Conservation (phyloP, 202 grass and related monocot species). For the Panicum hallii region DNA sequence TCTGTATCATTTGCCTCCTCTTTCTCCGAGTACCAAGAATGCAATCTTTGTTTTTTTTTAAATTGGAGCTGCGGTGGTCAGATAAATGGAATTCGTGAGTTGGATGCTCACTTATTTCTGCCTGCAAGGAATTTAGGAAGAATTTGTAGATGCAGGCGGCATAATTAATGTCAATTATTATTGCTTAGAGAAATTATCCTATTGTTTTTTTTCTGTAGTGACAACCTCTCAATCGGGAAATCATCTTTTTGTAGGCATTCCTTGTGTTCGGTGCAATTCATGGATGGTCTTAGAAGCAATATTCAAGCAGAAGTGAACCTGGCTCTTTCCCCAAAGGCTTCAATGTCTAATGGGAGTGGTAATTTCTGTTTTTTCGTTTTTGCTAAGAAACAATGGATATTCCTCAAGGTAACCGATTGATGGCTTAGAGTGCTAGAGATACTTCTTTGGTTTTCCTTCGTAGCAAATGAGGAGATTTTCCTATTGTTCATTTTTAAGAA, state of each 20-base stretch:
- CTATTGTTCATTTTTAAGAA: neutral
- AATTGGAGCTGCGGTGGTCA: neutral
- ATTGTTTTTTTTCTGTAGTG: neutral
- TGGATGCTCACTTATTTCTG: neutral
- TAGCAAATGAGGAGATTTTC: neutral
- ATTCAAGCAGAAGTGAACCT: constrained; percentile 49
- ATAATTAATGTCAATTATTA: neutral
- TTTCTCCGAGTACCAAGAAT: neutral
- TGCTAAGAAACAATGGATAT: neutral
- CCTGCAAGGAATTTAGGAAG: neutral
- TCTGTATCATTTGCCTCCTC: neutral
- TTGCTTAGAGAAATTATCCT: constrained; percentile 18
- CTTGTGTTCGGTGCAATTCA: constrained; percentile 46
- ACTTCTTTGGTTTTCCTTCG: neutral
- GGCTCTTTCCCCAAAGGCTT: constrained; percentile 32
- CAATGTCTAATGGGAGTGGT: constrained; percentile 48
- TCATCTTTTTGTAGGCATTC: constrained; percentile 45
- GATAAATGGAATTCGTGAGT: neutral
- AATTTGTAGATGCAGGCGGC: neutral
- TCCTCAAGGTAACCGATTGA: neutral
- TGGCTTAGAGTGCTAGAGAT: neutral
- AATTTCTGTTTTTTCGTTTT: constrained; percentile 33
- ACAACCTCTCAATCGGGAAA: neutral
- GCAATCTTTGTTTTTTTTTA: neutral
- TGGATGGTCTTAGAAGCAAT: constrained; percentile 49